Evolutionary conservation across 2,329 filamentous ascomycete genomes (phyloP).

Genomic region (Cladorrhinum sp.): DNA sequence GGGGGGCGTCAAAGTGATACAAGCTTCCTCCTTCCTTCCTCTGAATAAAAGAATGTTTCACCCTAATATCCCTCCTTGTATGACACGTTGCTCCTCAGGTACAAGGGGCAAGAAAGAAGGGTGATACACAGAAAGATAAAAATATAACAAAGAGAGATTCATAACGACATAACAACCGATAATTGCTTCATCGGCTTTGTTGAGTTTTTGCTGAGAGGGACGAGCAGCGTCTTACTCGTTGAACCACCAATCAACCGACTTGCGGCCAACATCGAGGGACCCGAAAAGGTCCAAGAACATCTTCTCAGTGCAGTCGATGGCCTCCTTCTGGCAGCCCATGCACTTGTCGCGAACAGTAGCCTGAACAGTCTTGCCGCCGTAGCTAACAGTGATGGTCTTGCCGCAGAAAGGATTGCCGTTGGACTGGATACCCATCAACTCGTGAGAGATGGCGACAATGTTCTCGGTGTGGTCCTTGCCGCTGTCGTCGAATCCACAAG

Average conservation of each 20-base stretch:
- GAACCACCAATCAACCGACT: constrained; percentile 46
- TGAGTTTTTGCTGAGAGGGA: background rate
- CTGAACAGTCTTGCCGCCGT: constrained; percentile 54
- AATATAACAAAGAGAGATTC: background rate
- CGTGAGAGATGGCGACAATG: constrained; percentile 67
- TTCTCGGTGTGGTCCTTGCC: constrained; percentile 53
- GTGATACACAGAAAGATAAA: background rate
- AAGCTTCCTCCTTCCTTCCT: background rate
- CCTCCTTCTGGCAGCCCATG: constrained; percentile 56
- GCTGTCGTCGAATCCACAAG: constrained; percentile 64
- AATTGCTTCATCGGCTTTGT: background rate
- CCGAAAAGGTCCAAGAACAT: constrained; percentile 54
- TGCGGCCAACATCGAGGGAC: constrained; percentile 43
- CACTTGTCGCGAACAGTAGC: constrained; percentile 73
- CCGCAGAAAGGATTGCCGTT: constrained; percentile 71
- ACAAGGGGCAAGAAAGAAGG: background rate
- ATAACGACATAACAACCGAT: background rate
- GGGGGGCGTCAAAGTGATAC: no score
- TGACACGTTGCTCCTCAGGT: background rate
- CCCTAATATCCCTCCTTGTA: background rate
- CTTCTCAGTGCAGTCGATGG: constrained; percentile 60
- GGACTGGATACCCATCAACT: constrained; percentile 60
- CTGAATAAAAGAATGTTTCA: background rate
- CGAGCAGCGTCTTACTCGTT: constrained; percentile 25
- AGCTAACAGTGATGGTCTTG: constrained; percentile 61